Evolutionary conservation across 1,284 basidiomycete genomes (phyloP), one percentile per base, ranked within the genome.

Genomic region (Coniferiporia weirii): DNA sequence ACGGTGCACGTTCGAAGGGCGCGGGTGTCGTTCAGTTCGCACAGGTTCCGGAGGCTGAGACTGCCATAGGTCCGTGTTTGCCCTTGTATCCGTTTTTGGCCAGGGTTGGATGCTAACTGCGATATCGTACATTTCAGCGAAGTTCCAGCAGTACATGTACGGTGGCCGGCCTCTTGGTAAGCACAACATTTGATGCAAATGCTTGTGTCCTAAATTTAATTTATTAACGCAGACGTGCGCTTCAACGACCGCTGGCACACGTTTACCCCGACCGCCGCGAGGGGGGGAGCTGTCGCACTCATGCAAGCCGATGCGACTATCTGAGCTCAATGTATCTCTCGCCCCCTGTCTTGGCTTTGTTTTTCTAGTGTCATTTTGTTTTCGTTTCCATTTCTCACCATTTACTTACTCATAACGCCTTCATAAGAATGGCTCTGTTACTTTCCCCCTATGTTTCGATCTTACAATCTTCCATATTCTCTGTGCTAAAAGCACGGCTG

Each of bases 21-120:
- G 88, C 89, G 59, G 96, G 96, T 67, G 89, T 98, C 49, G 95
- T 98, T 9, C 93, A 98, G 72, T 98, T 99, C 69, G 82, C 85
- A n/a, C 88, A 91, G 64, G 82, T 91, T 27, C 73, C 79, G 10
- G 95, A 98, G 70, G 95, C 95, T 4, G 91, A 96, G 75, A 95
- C 91, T 34, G 95, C 96, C 1, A 95, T 97, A 56, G 88, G 87
- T 89, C 61, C 8, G 83, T 71, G 17, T 10, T 6, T 19, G n/a
- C n/a, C 46, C 35, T 8, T 38, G 7, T 59, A 15, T 8, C 27
- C 4, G 22, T 1, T 10, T 48, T 49, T 7, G 20, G 5, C 47
- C 56, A 12, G 9, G 63, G 38, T 43, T 15, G 27, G 19, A 13
- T 59, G 17, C 32, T 4, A 36, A 54, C 54, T 34, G 47, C 51